These are phyloP conservation scores for Exophiala sp. DNA, from an alignment of 2,329 filamentous ascomycete genomes.

Conservation along the genomic window DNA sequence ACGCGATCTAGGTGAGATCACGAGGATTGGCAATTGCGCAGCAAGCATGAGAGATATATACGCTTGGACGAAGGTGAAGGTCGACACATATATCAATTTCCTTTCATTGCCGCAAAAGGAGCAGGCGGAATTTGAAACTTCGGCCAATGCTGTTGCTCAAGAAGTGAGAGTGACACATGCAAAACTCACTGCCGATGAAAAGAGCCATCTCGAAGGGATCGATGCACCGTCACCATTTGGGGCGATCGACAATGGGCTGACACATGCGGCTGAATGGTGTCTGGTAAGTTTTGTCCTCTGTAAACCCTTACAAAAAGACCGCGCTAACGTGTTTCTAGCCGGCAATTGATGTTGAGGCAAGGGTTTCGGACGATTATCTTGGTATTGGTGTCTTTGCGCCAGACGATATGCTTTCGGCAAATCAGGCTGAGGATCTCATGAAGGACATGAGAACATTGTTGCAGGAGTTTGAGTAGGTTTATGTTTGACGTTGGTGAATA, in stretches of 20 bases:
- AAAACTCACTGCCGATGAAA: not conserved
- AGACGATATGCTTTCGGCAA: conserved; percentile 40
- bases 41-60: conserved; percentile 68
- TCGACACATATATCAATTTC: conserved; percentile 81
- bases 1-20: conserved; percentile 62
- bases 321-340: conserved; percentile 36
- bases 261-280: conserved; percentile 15
- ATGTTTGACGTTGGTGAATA: no score
- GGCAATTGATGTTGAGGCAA: conserved; percentile 55
- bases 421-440: conserved; percentile 15
- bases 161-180: conserved; percentile 11
- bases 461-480: not conserved
- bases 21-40: conserved; percentile 51
- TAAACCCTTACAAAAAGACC: not conserved
- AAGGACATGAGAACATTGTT: conserved; percentile 16
- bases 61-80: conserved; percentile 67
- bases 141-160: not conserved
- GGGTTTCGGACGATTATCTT: conserved; percentile 45
- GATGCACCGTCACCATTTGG: conserved; percentile 19
- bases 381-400: conserved; percentile 54
- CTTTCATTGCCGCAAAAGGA: conserved; percentile 52
- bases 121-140: conserved; percentile 3
- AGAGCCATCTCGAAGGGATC: not conserved
- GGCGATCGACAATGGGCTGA: not conserved
- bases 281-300: conserved; percentile 18